Base-by-base conservation (phyloP, 768 basidiomycete genomes). In the Russula abietina region DNA sequence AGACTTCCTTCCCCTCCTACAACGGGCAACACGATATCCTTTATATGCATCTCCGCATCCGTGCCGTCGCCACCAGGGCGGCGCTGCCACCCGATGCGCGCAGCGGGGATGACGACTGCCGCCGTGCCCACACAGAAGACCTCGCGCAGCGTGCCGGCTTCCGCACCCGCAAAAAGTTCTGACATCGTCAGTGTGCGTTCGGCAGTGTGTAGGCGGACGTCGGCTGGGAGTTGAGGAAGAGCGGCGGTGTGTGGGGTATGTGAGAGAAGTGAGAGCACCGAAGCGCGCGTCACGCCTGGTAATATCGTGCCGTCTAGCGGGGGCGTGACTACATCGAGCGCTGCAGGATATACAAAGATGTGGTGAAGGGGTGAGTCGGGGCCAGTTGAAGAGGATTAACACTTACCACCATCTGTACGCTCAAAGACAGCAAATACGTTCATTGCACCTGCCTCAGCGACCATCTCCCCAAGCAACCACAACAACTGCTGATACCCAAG, bases 231-330 rank as follows among this genome's bases (percentile, higher is more conserved):
- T 26, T 49, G 12, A 14, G 48, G 48, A 26, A 49, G 48, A 26
- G 48, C 48, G 14, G 48, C 8, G 26, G 48, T 73, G 16, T 64
- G 80, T 0, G 77, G 75, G 66, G 91, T 90, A 10, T 84, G 85
- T 17, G 82, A 76, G 4, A 84, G 82, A 49, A 98, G 85, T 0
- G 79, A 69, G 43, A 97, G 81, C 48, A 91, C 85, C 88, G 91
- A 93, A 69, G 89, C 88, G 65, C 95, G 86, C 8, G 94, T 97
- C 28, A 98, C 85, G 50, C 95, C 93, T 2, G 94, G 93, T 2
- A 98, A 83, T 69, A 98, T 92, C 75, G 91, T 88, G 55, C 94
- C 93, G 71, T 90, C 92, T 63, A 97, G 76, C 16, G 92, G 89
- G 2, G 95, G 91, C 1, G 96, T 97, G 65, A 92, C 79, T 57